Conservation (phyloP, 176 grass and related monocot species). For the Rhynchospora tenuis region DNA sequence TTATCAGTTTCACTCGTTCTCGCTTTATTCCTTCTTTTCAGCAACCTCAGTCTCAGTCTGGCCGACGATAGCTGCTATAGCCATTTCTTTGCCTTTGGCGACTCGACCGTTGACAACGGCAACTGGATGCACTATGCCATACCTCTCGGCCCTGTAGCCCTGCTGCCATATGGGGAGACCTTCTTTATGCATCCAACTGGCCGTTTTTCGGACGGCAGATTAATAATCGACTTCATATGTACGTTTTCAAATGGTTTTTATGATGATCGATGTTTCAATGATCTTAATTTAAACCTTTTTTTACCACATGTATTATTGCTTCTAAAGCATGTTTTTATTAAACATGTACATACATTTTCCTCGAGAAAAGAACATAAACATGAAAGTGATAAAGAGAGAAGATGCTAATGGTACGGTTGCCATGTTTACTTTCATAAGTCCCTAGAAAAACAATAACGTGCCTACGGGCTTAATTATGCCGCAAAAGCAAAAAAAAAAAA, state of each 20-base stretch:
- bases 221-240: conserved; percentile 70
- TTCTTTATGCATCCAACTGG: conserved; percentile 69
- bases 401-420: too few species aligned
- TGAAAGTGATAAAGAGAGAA: too few species aligned
- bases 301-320: too few species aligned
- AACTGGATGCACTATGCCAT: conserved; percentile 46
- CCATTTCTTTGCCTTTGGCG: conserved; percentile 58
- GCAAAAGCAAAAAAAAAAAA: too few species aligned
- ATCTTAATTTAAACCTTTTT: too few species aligned
- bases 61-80: conserved; percentile 21
- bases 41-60: not conserved
- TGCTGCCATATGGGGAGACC: conserved; percentile 54
- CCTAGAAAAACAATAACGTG: too few species aligned
- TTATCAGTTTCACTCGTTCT: not conserved
- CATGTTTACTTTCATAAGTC: too few species aligned
- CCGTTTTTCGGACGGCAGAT: conserved; percentile 57
- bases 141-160: conserved; percentile 20
- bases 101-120: conserved; percentile 63
- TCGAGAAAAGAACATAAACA: too few species aligned
- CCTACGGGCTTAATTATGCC: too few species aligned
- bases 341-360: too few species aligned
- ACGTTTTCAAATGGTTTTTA: not conserved
- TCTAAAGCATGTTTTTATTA: too few species aligned
- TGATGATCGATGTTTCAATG: too few species aligned
- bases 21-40: not conserved